A percentile compares a stretch with the other conserved stretches of the same genome.
Evolutionary conservation across 257 asterid species (phyloP).

Genomic region (Verbena officinalis): DNA sequence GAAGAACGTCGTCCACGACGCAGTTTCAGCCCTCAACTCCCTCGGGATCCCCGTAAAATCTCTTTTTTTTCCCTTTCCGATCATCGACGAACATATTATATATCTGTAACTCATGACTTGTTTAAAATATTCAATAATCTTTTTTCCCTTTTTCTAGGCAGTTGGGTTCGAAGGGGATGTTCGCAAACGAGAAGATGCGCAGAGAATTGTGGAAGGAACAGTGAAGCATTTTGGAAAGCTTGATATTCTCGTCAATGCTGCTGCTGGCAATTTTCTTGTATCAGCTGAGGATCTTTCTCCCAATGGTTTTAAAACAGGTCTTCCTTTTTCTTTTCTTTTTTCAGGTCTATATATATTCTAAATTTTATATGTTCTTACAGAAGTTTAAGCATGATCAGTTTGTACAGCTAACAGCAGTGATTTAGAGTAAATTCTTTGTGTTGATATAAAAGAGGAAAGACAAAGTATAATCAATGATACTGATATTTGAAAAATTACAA

Average conservation of each 20-base stretch:
- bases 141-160: conserved; percentile 47
- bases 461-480: too few species aligned
- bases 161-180: conserved; percentile 90
- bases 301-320: conserved; percentile 89
- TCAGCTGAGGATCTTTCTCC: conserved; percentile 91
- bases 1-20: conserved; percentile 58
- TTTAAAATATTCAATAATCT: neutral
- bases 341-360: too few species aligned
- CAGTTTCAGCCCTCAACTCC: conserved; percentile 70
- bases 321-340: neutral
- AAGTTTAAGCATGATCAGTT: too few species aligned
- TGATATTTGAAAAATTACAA: too few species aligned
- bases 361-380: too few species aligned
- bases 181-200: conserved; percentile 75
- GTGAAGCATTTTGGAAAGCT: conserved; percentile 80
- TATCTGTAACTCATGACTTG: too few species aligned
- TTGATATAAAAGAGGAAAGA: too few species aligned
- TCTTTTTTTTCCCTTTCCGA: neutral
- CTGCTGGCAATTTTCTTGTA: conserved; percentile 91
- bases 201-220: conserved; percentile 70
- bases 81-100: too few species aligned
- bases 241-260: conserved; percentile 89
- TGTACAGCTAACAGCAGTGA: too few species aligned
- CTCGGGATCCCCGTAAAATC: conserved; percentile 63
- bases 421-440: too few species aligned